Base-by-base conservation (phyloP, 2,329 filamentous ascomycete species). In the Beauveria sp. region DNA sequence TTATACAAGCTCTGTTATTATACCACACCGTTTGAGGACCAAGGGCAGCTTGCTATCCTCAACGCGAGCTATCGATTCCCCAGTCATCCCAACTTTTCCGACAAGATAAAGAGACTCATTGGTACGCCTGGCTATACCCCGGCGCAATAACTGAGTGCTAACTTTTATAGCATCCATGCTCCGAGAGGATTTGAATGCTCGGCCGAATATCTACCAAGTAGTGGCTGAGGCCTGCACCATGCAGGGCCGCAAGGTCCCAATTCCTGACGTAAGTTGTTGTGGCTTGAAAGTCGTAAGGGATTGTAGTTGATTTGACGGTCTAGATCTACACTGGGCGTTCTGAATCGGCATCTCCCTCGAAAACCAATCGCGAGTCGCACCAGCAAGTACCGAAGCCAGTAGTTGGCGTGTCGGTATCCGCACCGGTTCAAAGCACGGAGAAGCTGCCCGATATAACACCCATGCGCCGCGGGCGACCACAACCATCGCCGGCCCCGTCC, bases 1-100 rank as follows among this genome's bases (percentile, higher is more conserved):
- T 77, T 99, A 59, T 99, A 99, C 80, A 99, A 99, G 79, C 81
- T 99, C 64, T 99, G 94, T 79, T 99, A 97, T 76, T 99, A 99
- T 75, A 99, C 94, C 1, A 99, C 94, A 6, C 94, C 94, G 0
- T 99, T 99, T 69, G 94, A 99, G 76, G 93, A 97, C 65, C 92
- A 96, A 70, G 94, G 94, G 28, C 93, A 97, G 77, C 90, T 97
- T 79, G 94, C 94, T 14, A 99, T 99, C 65, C 78, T 99, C 63
- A 97, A 97, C 71, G 94, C 94, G 55, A 96, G 86, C 73, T 97
- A 91, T 81, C 92, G 90, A 70, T 99, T 91, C 69, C 94, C 93
- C 6, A 84, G 82, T 63, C 91, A 97, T 70, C 94, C 94, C 30
- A 79, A 84, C 20, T 99, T 99, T 72, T 97, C 94, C 0, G 90